Conservation (phyloP, 2,329 filamentous ascomycete genomes). For the Pseudogymnoascus sp. region DNA sequence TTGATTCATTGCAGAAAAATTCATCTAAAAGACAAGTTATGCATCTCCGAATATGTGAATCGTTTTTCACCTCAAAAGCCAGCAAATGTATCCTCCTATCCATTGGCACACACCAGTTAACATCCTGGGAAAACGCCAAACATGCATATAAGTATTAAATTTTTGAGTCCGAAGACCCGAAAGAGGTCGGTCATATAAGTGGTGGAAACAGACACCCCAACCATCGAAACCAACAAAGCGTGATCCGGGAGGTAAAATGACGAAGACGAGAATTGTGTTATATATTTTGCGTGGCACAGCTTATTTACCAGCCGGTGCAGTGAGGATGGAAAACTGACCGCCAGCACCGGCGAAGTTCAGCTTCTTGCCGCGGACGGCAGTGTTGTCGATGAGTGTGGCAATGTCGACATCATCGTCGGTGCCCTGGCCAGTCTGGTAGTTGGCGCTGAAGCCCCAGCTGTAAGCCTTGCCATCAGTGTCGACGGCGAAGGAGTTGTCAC, state of each 20-base stretch:
- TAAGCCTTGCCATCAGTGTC: constrained; percentile 63
- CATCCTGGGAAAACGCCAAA: constrained; percentile 6
- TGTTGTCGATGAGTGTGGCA: constrained; percentile 78
- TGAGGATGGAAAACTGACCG: constrained; percentile 71
- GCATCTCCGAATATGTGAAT: neutral
- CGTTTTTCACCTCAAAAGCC: neutral
- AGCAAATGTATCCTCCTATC: constrained; percentile 4
- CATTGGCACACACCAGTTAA: neutral
- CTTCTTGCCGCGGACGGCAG: constrained; percentile 66
- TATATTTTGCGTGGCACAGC: neutral
- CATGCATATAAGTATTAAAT: constrained; percentile 5
- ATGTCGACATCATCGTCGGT: constrained; percentile 70
- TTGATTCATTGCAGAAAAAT: constrained; percentile 3
- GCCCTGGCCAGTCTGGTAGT: constrained; percentile 74
- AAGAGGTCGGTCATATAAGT: neutral
- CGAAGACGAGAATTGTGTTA: neutral
- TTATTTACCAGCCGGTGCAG: constrained; percentile 30
- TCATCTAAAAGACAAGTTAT: neutral
- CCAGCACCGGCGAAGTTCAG: constrained; percentile 77
- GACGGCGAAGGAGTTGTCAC: constrained; percentile 68
- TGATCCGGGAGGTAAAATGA: neutral
- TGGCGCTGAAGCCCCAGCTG: constrained; percentile 73
- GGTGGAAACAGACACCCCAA: neutral
- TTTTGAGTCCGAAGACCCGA: neutral
- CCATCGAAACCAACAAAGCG: neutral